phyloP scores from a whole-genome alignment of 2,329 filamentous ascomycete species.

The Colletotrichum sp. region DNA sequence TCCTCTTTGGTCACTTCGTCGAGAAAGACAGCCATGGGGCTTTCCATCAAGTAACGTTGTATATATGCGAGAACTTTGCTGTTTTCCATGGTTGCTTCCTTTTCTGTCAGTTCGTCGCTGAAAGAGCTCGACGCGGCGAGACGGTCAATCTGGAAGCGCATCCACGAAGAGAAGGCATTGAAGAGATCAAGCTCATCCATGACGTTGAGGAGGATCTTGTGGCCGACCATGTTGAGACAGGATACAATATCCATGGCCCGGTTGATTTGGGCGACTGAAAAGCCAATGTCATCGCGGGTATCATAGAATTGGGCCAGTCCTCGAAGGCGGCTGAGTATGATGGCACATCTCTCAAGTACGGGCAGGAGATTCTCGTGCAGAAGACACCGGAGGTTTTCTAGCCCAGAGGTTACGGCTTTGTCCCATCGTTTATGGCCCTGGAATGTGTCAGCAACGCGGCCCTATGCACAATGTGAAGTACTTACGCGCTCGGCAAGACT shows the following conservation, averaged over 20 bases:
- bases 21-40: conserved; percentile 69
- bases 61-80: conserved; percentile 79
- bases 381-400: conserved; percentile 77
- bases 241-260: conserved; percentile 73
- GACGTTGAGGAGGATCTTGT: conserved; percentile 73
- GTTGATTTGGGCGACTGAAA: conserved; percentile 67
- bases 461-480: conserved; percentile 11
- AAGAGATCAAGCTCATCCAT: conserved; percentile 83
- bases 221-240: conserved; percentile 75
- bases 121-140: conserved; percentile 67
- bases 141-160: conserved; percentile 82
- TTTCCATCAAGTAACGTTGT: conserved; percentile 69
- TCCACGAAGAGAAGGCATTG: conserved; percentile 79
- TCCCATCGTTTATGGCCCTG: conserved; percentile 96
- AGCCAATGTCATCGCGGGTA: conserved; percentile 67
- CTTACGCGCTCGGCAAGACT: conserved; percentile 78
- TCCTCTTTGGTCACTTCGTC: conserved; percentile 54
- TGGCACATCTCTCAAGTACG: conserved; percentile 79
- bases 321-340: conserved; percentile 82
- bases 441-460: conserved; percentile 17
- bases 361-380: conserved; percentile 89
- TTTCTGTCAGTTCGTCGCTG: conserved; percentile 76
- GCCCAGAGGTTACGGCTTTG: conserved; percentile 78
- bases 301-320: conserved; percentile 85
- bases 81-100: conserved; percentile 77